Evolutionary conservation across 148 eudicot genomes (phyloP).

Genomic region (Silene uniflora): DNA sequence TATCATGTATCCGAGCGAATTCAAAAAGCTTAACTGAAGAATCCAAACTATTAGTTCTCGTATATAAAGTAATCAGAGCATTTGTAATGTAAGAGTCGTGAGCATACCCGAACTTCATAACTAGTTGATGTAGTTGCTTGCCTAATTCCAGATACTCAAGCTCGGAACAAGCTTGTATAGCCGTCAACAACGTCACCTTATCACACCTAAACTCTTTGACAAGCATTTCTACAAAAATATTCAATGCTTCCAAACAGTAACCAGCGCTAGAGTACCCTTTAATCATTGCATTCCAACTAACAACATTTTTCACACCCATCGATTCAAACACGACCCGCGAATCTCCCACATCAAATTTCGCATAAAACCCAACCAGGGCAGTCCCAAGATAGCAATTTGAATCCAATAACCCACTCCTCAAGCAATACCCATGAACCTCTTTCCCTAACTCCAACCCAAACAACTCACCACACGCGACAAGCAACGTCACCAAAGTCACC

Average conservation of each 20-base stretch:
- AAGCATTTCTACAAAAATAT: constrained; percentile 33
- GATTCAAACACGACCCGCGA: constrained; percentile 33
- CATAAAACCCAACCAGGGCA: constrained; percentile 46
- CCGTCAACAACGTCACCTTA: constrained; percentile 33
- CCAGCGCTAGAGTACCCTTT: constrained; percentile 33
- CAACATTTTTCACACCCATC: constrained; percentile 34
- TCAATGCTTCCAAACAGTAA: constrained; percentile 30
- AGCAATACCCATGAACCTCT: constrained; percentile 50
- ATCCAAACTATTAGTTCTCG: constrained; percentile 25
- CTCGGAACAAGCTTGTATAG: constrained; percentile 41
- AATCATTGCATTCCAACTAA: constrained; percentile 50
- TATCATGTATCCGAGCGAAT: constrained; percentile 28
- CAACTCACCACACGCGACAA: constrained; percentile 42
- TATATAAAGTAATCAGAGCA: constrained; percentile 37
- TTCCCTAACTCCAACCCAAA: constrained; percentile 38
- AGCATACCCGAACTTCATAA: constrained; percentile 33
- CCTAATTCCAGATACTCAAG: constrained; percentile 28
- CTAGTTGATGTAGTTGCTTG: constrained; percentile 43
- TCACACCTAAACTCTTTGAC: constrained; percentile 31
- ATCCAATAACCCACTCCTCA: constrained; percentile 44
- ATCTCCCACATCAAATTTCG: constrained; percentile 30
- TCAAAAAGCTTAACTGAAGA: constrained; percentile 36
- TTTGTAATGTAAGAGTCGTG: constrained; percentile 30
- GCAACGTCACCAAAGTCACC: constrained; percentile 40
- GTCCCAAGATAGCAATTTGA: constrained; percentile 38